Evolutionary conservation across 2,329 filamentous ascomycete genomes (phyloP).

Genomic region (Fusarium siculi): DNA sequence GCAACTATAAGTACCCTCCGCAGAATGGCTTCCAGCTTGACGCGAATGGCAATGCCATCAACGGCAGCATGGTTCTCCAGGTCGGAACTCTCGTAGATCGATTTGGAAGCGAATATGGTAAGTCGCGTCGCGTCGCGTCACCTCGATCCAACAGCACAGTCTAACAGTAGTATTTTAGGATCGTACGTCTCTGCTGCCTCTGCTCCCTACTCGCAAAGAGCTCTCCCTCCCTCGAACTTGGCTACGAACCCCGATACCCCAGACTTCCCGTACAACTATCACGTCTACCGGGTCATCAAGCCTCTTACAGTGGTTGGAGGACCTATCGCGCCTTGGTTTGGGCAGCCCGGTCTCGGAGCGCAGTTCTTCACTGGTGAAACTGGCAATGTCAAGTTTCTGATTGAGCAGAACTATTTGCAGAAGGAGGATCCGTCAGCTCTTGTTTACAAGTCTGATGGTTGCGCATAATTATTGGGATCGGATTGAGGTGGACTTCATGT

Average conservation of each 20-base stretch:
- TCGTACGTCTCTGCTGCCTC: slow-evolving; percentile 55
- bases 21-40: slow-evolving; percentile 54
- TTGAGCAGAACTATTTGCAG: slow-evolving; percentile 31
- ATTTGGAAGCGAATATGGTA: slow-evolving; percentile 59
- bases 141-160: not conserved
- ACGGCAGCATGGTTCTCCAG: slow-evolving; percentile 53
- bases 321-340: slow-evolving; percentile 61
- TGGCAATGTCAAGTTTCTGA: slow-evolving; percentile 34
- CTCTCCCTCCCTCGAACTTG: slow-evolving; percentile 59
- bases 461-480: not conserved
- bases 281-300: slow-evolving; percentile 57
- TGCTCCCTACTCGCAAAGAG: slow-evolving; percentile 58
- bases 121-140: not conserved
- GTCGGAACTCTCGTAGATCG: slow-evolving; percentile 58
- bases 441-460: slow-evolving; percentile 18
- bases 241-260: slow-evolving; percentile 46
- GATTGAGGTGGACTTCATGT: too few relatives aligned
- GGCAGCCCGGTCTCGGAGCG: slow-evolving; percentile 59
- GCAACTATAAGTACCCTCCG: slow-evolving; percentile 52
- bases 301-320: slow-evolving; percentile 54
- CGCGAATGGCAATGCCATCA: slow-evolving; percentile 49
- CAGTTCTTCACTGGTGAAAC: slow-evolving; percentile 46
- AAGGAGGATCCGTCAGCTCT: slow-evolving; percentile 31
- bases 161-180: slow-evolving; percentile 27
- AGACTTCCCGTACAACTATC: slow-evolving; percentile 59